phyloP scores from a whole-genome alignment of 164 flowering plant genomes.

The Buxus sempervirens region DNA sequence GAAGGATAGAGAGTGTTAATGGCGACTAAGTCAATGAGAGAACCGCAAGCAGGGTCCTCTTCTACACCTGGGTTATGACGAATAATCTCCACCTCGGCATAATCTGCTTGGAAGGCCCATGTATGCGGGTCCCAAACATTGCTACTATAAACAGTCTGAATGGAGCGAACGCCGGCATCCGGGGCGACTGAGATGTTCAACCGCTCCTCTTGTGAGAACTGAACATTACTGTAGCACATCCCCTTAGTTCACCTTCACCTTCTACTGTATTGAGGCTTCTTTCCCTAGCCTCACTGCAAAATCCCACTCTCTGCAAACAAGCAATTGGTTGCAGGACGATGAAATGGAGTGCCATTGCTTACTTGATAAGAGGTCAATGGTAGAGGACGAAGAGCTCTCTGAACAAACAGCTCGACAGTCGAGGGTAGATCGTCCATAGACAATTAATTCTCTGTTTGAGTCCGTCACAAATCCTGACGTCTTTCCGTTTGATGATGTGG shows the following conservation, averaged over 20 bases:
- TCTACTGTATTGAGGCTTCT: slow-evolving; percentile 67
- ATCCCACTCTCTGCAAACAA: too few relatives aligned
- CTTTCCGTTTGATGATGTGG: too few relatives aligned
- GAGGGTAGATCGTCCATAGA: too few relatives aligned
- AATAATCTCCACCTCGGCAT: slow-evolving; percentile 23
- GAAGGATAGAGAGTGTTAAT: slow-evolving; percentile 66
- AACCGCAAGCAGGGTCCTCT: slow-evolving; percentile 98
- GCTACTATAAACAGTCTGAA: slow-evolving; percentile 71
- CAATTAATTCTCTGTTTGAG: too few relatives aligned
- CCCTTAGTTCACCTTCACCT: slow-evolving; percentile 40
- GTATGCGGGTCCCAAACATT: slow-evolving; percentile 60
- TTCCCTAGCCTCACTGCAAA: slow-evolving; percentile 76
- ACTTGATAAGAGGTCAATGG: too few relatives aligned
- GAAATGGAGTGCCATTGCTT: too few relatives aligned
- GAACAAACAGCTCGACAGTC: too few relatives aligned
- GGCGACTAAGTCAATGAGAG: slow-evolving; percentile 83
- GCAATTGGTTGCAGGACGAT: too few relatives aligned
- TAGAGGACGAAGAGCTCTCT: too few relatives aligned
- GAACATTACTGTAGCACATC: slow-evolving; percentile 52
- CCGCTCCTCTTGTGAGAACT: slow-evolving; percentile 62
- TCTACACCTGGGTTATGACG: slow-evolving; percentile 83
- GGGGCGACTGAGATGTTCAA: slow-evolving; percentile 53
- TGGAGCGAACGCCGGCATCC: slow-evolving; percentile 43
- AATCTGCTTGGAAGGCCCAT: slow-evolving; percentile 49
- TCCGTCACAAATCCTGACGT: too few relatives aligned